Conservation (phyloP, 1,284 basidiomycete species). For the Ceratobasidium theobromae region DNA sequence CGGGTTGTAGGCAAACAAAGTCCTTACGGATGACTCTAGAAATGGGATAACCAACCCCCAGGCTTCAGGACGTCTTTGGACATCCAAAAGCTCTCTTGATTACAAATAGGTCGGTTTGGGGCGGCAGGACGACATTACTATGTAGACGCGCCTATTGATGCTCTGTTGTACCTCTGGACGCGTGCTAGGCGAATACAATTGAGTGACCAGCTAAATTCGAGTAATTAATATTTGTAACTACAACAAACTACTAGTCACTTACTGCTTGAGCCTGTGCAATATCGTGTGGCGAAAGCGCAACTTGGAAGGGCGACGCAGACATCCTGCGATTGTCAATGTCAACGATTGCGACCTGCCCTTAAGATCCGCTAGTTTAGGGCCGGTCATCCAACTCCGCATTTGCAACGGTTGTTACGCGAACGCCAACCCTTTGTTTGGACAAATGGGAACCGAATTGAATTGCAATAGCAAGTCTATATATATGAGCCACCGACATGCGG, state of each 20-base stretch:
- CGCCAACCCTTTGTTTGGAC: background rate
- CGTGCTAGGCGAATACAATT: slow-evolving; percentile 19
- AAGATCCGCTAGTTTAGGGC: background rate
- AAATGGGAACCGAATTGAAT: background rate
- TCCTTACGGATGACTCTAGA: slow-evolving; percentile 52
- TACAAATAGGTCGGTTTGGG: slow-evolving; percentile 20
- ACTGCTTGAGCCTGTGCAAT: slow-evolving; percentile 26
- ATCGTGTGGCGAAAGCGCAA: slow-evolving; percentile 21
- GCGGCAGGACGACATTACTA: slow-evolving; percentile 10
- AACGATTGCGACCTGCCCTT: slow-evolving; percentile 8
- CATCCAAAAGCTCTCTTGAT: slow-evolving; percentile 58
- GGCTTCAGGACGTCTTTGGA: slow-evolving; percentile 69
- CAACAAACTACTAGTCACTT: background rate
- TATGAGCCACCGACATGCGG: background rate
- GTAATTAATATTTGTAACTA: background rate
- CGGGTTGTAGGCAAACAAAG: background rate
- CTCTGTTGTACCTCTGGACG: slow-evolving; percentile 28
- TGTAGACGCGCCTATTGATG: slow-evolving; percentile 30
- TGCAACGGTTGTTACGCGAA: background rate
- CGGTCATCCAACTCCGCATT: background rate
- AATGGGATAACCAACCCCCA: slow-evolving; percentile 79
- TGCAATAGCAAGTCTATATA: background rate
- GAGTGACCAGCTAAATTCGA: background rate
- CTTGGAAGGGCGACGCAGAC: slow-evolving; percentile 21
- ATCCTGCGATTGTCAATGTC: background rate